These are phyloP conservation scores for Thelonectria olida DNA, from an alignment of 2,329 filamentous ascomycete species.

Conservation along the genomic window DNA sequence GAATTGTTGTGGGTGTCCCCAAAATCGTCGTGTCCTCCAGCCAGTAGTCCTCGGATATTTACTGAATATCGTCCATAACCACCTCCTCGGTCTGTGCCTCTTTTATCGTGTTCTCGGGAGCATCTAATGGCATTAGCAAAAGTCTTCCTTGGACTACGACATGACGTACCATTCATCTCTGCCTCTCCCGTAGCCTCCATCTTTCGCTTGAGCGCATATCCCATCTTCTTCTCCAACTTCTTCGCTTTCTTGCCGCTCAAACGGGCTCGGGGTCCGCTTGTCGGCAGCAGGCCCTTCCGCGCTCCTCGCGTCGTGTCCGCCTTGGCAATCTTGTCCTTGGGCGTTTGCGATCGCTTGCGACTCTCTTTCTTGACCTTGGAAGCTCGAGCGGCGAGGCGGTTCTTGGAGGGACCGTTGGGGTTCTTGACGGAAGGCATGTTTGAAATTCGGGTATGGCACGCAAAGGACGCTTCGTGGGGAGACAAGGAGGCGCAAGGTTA, in stretches of 20 bases:
- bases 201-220: constrained; percentile 62
- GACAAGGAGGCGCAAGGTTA: not conserved
- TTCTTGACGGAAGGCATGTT: constrained; percentile 66
- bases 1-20: not conserved
- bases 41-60: not conserved
- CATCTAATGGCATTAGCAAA: constrained; percentile 29
- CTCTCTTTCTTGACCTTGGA: constrained; percentile 54
- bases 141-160: not conserved
- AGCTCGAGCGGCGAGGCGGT: constrained; percentile 58
- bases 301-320: constrained; percentile 59
- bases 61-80: constrained; percentile 41
- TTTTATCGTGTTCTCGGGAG: constrained; percentile 29
- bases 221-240: constrained; percentile 65
- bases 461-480: not conserved
- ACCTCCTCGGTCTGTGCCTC: constrained; percentile 36
- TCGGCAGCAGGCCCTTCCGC: constrained; percentile 62
- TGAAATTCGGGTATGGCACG: not conserved
- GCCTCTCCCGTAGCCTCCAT: constrained; percentile 60
- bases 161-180: constrained; percentile 56
- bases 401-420: constrained; percentile 65
- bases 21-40: not conserved
- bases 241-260: constrained; percentile 65
- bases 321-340: constrained; percentile 51
- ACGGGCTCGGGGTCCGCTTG: constrained; percentile 60
- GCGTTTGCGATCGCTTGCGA: constrained; percentile 52